These are phyloP conservation scores for Yamadazyma mexicana DNA, from an alignment of 1,139 yeast genomes.

Conservation along the genomic window DNA sequence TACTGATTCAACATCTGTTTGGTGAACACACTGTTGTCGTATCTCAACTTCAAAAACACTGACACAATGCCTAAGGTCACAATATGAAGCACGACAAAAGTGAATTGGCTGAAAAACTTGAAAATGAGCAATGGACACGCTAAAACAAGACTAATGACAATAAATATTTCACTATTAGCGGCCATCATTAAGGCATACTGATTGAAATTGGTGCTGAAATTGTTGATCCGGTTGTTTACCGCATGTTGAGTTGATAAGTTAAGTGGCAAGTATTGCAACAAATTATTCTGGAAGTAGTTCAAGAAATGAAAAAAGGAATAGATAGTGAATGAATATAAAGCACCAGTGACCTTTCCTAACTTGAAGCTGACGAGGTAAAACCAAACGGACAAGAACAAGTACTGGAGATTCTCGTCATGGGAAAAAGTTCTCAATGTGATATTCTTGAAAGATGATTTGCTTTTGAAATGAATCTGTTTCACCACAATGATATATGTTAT, in stretches of 20 bases:
- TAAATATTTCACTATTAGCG: constrained; percentile 43
- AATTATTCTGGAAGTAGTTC: constrained; percentile 44
- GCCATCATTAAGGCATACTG: constrained; percentile 50
- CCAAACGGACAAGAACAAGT: constrained; percentile 41
- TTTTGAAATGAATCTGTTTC: constrained; percentile 41
- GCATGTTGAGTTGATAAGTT: constrained; percentile 21
- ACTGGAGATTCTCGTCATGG: constrained; percentile 52
- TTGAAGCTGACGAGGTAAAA: constrained; percentile 32
- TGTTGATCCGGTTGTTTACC: constrained; percentile 26
- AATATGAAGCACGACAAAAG: constrained; percentile 19
- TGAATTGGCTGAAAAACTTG: constrained; percentile 16
- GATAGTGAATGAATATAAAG: constrained; percentile 54
- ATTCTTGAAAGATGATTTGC: constrained; percentile 25
- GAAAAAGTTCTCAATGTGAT: constrained; percentile 22
- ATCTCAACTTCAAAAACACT: constrained; percentile 48
- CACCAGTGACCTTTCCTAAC: constrained; percentile 34
- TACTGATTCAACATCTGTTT: constrained; percentile 38
- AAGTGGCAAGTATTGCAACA: constrained; percentile 23
- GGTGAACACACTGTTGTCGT: constrained; percentile 42
- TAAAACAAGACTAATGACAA: constrained; percentile 23
- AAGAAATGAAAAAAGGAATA: constrained; percentile 58
- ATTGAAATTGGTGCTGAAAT: constrained; percentile 40
- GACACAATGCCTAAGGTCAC: constrained; percentile 25
- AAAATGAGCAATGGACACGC: constrained; percentile 17
- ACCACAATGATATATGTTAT: constrained; percentile 49